Evolutionary conservation across 2,329 filamentous ascomycete genomes (phyloP).

Genomic region (Thielaviopsis ethacetica): DNA sequence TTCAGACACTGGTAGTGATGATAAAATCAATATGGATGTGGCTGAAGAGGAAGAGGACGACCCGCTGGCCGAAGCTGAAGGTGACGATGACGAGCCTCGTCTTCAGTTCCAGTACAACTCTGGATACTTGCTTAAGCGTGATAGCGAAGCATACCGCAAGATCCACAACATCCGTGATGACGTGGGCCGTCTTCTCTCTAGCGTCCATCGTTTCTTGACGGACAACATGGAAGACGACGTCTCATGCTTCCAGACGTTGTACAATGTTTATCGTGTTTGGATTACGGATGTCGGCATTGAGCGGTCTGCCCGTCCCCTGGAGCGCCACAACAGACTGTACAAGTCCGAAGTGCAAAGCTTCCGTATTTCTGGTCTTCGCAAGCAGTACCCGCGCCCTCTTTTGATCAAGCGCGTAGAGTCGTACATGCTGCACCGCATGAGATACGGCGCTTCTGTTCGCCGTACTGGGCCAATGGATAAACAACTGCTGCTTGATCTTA

Average conservation of each 20-base stretch:
- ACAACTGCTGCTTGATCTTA: constrained; percentile 66
- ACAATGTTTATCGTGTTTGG: constrained; percentile 86
- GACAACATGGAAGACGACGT: constrained; percentile 88
- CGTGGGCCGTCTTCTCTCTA: constrained; percentile 64
- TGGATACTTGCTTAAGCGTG: constrained; percentile 56
- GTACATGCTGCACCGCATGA: constrained; percentile 84
- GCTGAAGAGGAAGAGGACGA: constrained; percentile 30
- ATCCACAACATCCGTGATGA: constrained; percentile 71
- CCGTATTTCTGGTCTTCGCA: constrained; percentile 83
- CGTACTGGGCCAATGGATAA: constrained; percentile 86
- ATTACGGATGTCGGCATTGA: constrained; percentile 97
- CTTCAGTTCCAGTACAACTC: constrained; percentile 79
- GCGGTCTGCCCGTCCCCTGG: constrained; percentile 80
- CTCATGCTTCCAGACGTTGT: constrained; percentile 81
- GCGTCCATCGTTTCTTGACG: constrained; percentile 69
- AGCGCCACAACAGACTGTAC: constrained; percentile 71
- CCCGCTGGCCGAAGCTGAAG: constrained; percentile 40
- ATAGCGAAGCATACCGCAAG: constrained; percentile 45
- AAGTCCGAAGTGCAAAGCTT: constrained; percentile 79
- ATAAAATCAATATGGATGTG: constrained; percentile 30
- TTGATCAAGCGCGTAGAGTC: constrained; percentile 84
- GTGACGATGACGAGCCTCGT: constrained; percentile 66
- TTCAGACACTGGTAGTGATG: constrained; percentile 40
- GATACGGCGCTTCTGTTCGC: constrained; percentile 79
- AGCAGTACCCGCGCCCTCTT: constrained; percentile 83